phyloP scores from a whole-genome alignment of 129 eudicot species.

The Erigeron canadensis region DNA sequence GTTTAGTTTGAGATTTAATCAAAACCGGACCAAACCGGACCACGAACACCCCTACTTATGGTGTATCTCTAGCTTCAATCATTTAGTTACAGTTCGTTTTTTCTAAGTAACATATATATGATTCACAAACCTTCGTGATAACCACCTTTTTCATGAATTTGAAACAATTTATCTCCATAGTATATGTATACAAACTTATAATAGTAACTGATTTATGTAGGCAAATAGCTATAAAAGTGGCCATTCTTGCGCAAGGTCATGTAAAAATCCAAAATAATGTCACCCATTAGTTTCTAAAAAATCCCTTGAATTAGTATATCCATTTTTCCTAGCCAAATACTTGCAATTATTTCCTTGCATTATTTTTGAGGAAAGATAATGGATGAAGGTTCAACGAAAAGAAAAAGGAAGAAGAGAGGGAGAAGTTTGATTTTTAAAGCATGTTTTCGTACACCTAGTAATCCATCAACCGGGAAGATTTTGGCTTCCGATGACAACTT shows the following conservation, averaged over 20 bases:
- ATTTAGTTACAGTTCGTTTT: too few relatives aligned
- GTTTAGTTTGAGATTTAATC: too few relatives aligned
- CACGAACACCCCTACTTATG: too few relatives aligned
- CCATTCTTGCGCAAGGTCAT: neutral
- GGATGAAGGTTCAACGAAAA: conserved; percentile 27
- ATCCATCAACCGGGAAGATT: conserved; percentile 9
- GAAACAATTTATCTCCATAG: too few relatives aligned
- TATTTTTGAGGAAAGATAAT: conserved; percentile 1
- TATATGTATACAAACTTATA: too few relatives aligned
- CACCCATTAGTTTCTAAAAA: neutral
- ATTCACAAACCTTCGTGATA: too few relatives aligned
- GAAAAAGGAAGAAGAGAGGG: conserved; percentile 37
- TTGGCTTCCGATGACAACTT: conserved; percentile 38
- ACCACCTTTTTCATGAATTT: too few relatives aligned
- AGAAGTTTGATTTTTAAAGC: conserved; percentile 28
- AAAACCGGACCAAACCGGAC: too few relatives aligned
- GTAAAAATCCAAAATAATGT: conserved; percentile 2
- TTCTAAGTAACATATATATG: too few relatives aligned
- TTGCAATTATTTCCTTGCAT: neutral
- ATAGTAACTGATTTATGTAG: neutral
- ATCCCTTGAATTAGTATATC: neutral
- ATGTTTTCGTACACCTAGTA: conserved; percentile 5
- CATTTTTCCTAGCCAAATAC: neutral
- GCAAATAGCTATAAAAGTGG: conserved; percentile 4
- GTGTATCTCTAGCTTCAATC: too few relatives aligned